These are phyloP conservation scores for Geum urbanum DNA, from an alignment of 306 rosid genomes.

Conservation along the genomic window DNA sequence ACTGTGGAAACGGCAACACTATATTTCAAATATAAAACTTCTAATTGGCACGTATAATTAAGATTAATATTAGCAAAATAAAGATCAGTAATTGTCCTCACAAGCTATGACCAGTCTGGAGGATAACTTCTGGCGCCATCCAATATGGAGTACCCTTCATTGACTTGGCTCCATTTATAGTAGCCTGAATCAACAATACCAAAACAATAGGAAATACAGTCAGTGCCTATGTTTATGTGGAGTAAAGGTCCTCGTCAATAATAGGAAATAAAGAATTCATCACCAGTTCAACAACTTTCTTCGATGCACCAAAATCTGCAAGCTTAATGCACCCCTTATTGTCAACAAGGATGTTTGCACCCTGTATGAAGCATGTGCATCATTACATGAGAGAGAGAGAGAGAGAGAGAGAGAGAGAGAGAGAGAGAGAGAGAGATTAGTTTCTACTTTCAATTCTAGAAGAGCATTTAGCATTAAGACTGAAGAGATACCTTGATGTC, in stretches of 20 bases:
- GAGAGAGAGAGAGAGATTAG: not conserved
- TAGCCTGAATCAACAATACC: constrained; percentile 52
- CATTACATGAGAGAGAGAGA: not conserved
- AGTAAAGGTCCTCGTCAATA: constrained; percentile 18
- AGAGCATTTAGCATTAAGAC: constrained; percentile 12
- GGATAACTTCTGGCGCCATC: constrained; percentile 99
- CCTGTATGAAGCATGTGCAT: constrained; percentile 46
- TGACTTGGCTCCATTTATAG: constrained; percentile 83
- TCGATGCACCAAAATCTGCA: constrained; percentile 96
- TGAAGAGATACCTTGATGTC: constrained; percentile 66
- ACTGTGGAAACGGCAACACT: not conserved
- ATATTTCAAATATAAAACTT: not conserved
- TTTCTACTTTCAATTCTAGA: not conserved
- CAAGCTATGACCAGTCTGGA: constrained; percentile 96
- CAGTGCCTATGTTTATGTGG: constrained; percentile 9
- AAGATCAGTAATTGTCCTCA: constrained; percentile 35
- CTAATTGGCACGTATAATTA: not conserved
- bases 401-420: too few relatives aligned
- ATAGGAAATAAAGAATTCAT: constrained; percentile 14
- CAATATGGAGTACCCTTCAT: constrained; percentile 98
- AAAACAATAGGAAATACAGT: constrained; percentile 2
- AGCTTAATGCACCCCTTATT: constrained; percentile 95
- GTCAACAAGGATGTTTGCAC: constrained; percentile 95
- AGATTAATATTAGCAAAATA: not conserved
- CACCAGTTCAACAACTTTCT: constrained; percentile 96